Evolutionary conservation across 139 green algal genomes (phyloP).

Genomic region (Coccomyxa sp.): DNA sequence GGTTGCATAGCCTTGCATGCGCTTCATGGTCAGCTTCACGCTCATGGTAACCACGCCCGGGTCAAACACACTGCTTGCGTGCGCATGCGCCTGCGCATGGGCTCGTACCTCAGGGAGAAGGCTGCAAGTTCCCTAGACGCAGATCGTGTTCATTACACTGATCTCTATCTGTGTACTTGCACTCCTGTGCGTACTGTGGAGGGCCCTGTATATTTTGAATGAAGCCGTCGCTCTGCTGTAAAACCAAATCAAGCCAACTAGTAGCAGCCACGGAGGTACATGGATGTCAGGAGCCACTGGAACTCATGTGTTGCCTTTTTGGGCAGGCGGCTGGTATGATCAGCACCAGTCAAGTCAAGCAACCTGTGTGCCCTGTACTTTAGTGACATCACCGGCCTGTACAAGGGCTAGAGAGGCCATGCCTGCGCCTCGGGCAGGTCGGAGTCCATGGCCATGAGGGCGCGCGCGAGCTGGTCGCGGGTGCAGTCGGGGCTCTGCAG

Average conservation of each 20-base stretch:
- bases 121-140: not conserved
- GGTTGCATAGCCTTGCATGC: not conserved
- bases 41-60: not conserved
- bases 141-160: not conserved
- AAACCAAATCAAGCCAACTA: not conserved
- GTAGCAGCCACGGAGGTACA: not conserved
- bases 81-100: not conserved
- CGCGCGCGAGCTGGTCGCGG: conserved; percentile 20
- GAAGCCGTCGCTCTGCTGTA: not conserved
- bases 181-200: not conserved
- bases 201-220: not conserved
- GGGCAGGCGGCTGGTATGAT: not conserved
- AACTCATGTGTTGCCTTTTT: not conserved
- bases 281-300: not conserved
- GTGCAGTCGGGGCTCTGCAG: conserved; percentile 29
- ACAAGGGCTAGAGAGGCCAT: not conserved
- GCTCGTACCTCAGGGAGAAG: not conserved
- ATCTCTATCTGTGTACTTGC: not conserved
- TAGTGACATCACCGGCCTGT: not conserved
- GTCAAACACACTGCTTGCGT: not conserved
- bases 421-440: conserved; percentile 27
- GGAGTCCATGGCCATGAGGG: conserved; percentile 22
- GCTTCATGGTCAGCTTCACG: not conserved
- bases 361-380: not conserved
- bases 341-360: not conserved